Evolutionary conservation across 202 grass and related monocot genomes (phyloP).

Genomic region (Panicum virgatum): DNA sequence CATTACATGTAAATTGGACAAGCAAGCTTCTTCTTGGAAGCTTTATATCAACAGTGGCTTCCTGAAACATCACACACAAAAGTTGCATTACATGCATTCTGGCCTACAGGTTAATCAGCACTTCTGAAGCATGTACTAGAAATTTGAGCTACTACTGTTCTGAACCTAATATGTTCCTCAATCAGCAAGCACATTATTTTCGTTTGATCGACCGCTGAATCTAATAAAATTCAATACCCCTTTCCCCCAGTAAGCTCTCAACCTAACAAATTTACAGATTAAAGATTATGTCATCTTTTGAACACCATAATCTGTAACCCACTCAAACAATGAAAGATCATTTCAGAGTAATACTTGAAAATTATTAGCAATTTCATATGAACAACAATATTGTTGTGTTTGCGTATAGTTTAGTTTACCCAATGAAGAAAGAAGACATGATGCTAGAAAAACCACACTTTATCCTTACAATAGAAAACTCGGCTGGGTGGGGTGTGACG

Average conservation of each 20-base stretch:
- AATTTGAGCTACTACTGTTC: background rate
- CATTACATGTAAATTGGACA: slow-evolving; percentile 88
- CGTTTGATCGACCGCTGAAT: background rate
- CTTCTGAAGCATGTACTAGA: background rate
- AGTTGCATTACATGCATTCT: slow-evolving; percentile 9
- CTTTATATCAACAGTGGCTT: slow-evolving; percentile 59
- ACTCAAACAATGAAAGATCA: slow-evolving; percentile 10
- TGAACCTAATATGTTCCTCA: background rate
- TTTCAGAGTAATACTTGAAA: background rate
- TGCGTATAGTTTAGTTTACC: slow-evolving; percentile 15
- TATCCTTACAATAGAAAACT: too few relatives aligned
- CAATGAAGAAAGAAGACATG: slow-evolving; percentile 6
- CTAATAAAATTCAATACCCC: background rate
- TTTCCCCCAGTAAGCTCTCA: background rate
- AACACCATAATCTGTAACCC: background rate
- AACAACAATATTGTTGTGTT: background rate
- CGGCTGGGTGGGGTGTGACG: too few relatives aligned
- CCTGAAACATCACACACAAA: slow-evolving; percentile 45
- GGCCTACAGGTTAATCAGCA: background rate
- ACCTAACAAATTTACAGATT: background rate
- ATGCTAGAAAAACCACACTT: slow-evolving; percentile 22
- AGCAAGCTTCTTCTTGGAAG: slow-evolving; percentile 90
- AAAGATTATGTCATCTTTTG: slow-evolving; percentile 1
- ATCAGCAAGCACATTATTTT: background rate
- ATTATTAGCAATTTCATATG: slow-evolving; percentile 18